These are phyloP conservation scores for Vaccinium darrowii DNA, from an alignment of 148 eudicot genomes.

Conservation along the genomic window DNA sequence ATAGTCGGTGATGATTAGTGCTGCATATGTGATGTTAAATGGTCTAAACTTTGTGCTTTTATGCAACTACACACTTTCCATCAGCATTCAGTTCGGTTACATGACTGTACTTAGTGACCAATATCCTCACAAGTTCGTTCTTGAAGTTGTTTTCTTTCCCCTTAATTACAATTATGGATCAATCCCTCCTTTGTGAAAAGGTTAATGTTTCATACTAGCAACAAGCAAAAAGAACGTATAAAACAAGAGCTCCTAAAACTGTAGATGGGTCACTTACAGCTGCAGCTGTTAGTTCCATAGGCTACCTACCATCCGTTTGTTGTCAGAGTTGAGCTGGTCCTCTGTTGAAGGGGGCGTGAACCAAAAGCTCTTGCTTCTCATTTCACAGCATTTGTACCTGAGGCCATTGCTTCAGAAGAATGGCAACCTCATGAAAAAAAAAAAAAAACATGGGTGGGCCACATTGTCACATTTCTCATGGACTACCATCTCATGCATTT, in stretches of 20 bases:
- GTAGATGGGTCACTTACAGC: neutral
- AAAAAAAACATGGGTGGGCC: neutral
- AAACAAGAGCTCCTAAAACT: neutral
- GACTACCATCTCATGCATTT: neutral
- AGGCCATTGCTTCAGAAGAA: neutral
- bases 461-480: neutral
- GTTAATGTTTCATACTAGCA: neutral
- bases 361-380: constrained; percentile 1
- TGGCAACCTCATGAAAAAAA: neutral
- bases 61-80: neutral
- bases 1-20: neutral
- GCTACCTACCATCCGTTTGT: neutral
- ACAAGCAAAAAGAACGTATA: neutral
- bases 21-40: neutral
- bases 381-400: neutral
- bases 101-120: neutral
- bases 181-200: no score
- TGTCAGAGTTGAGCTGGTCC: neutral
- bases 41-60: neutral
- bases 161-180: neutral
- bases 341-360: neutral
- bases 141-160: neutral
- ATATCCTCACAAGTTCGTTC: neutral
- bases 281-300: neutral
- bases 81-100: neutral